Evolutionary conservation across 164 flowering plant species (phyloP), one percentile per base, ranked within the genome.

Genomic region (Buxus sempervirens): DNA sequence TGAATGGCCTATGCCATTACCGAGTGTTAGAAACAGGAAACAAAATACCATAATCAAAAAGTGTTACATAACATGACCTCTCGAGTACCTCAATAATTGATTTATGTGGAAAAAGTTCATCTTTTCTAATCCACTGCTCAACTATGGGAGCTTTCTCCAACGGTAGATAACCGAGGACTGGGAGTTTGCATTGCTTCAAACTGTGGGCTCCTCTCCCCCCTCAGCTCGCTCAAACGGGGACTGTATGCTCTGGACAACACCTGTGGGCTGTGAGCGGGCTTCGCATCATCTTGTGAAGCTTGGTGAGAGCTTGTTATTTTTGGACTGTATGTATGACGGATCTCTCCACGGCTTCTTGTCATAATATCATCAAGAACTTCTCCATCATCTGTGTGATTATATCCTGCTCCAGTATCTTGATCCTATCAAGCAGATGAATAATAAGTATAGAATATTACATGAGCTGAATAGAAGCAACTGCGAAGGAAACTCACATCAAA

Each of bases 311-410:
- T 90, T 22, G 92, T 86, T 25, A 85, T 63, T 72, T 87, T 90
- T 36, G 98, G 96, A 72, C 97, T 93, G 38, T 75, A 76, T 15
- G 77, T 74, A 45, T 67, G 85, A 9, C 97, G 89, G 73, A 90
- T 82, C 81, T 93, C 98, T 51, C 98, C 97, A 15, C 97, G 89
- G 81, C 98, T 88, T 79, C 96, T 79, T 58, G 98, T 93, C 54
- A 89, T 78, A 12, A 90, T 79, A 36, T 83, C 96, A 73, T 89
- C 98, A 14, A 93, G 88, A 58, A 93, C 70, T 77, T 93, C 98
- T 14, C 75, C 90, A 60, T 78, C 69, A 27, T 84, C 90, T 12
- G 76, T 66, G n/a, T 60, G 80, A 8, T 72, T 65, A 36, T 73
- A 64, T 74, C 83, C 80, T 59, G 68, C 73, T 27, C 75, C 80